phyloP scores from a whole-genome alignment of 192 early-diverging fungal species.

The Coemansia sp. region DNA sequence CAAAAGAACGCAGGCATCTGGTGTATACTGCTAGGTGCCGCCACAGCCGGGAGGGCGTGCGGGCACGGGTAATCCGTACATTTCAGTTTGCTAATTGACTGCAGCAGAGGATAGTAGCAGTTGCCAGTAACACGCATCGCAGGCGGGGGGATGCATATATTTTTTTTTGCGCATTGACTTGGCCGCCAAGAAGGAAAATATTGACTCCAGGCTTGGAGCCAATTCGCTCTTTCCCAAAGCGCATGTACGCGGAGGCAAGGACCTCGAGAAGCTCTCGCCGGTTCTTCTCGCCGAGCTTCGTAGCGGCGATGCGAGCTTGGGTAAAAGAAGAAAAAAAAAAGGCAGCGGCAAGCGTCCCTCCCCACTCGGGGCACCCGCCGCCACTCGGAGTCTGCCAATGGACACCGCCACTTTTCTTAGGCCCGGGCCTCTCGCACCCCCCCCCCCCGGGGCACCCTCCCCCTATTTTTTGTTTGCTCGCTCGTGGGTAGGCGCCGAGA shows the following conservation, averaged over 20 bases:
- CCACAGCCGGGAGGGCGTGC: conserved; percentile 1
- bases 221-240: not conserved
- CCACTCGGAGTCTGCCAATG: conserved; percentile 55
- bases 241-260: not conserved
- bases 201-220: not conserved
- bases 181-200: not conserved
- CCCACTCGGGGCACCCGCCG: conserved; percentile 18
- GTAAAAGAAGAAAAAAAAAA: not conserved
- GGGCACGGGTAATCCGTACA: not conserved
- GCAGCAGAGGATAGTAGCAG: not conserved
- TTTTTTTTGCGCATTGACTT: not conserved
- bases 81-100: not conserved
- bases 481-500: conserved; percentile 2
- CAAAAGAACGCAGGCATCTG: not conserved
- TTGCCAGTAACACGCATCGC: conserved; percentile 1
- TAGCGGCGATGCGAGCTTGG: not conserved
- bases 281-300: not conserved
- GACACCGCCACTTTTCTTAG: conserved; percentile 41
- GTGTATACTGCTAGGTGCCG: not conserved
- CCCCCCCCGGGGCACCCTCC: conserved; percentile 17
- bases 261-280: not conserved
- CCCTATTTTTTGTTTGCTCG: conserved; percentile 13
- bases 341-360: conserved; percentile 2
- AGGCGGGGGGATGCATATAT: not conserved
- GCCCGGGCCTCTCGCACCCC: conserved; percentile 16